Evolutionary conservation across 768 basidiomycete genomes (phyloP).

Genomic region (Suillus brevipes): DNA sequence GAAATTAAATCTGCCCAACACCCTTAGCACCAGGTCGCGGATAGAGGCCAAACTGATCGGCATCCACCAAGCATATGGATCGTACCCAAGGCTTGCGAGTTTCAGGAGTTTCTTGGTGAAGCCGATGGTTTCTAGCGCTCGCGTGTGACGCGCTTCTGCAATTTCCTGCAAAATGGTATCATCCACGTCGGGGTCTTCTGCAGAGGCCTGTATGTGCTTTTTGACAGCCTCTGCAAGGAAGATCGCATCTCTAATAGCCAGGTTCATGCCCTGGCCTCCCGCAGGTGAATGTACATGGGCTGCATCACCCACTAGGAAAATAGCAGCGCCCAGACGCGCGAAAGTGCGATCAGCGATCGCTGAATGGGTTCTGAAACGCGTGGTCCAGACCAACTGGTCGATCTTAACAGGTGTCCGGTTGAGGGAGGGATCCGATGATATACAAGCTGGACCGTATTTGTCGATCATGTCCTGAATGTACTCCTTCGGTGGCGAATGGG

Average conservation of each 20-base stretch:
- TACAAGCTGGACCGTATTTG: background rate
- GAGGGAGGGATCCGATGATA: constrained; percentile 3
- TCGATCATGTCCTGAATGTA: constrained; percentile 6
- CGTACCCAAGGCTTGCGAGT: constrained; percentile 24
- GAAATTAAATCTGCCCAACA: constrained; percentile 20
- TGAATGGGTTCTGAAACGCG: constrained; percentile 42
- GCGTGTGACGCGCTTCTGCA: constrained; percentile 35
- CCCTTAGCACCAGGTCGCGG: constrained; percentile 27
- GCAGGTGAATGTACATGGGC: constrained; percentile 56
- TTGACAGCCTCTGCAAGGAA: constrained; percentile 44
- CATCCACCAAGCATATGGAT: constrained; percentile 22
- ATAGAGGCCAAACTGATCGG: constrained; percentile 28
- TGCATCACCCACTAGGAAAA: constrained; percentile 39
- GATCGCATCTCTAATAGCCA: constrained; percentile 56
- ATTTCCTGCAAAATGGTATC: constrained; percentile 38
- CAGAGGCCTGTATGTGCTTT: constrained; percentile 30
- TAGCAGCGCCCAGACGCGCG: constrained; percentile 22
- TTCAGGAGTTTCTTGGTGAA: constrained; percentile 38
- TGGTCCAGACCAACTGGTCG: constrained; percentile 39
- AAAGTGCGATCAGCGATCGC: constrained; percentile 41
- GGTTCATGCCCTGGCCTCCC: constrained; percentile 60
- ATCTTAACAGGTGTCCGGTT: constrained; percentile 32
- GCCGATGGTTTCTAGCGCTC: constrained; percentile 43
- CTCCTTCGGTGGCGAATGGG: constrained; percentile 16
- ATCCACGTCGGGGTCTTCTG: constrained; percentile 11